Evolutionary conservation across 164 flowering plant species (phyloP).

Genomic region (Houttuynia cordata): DNA sequence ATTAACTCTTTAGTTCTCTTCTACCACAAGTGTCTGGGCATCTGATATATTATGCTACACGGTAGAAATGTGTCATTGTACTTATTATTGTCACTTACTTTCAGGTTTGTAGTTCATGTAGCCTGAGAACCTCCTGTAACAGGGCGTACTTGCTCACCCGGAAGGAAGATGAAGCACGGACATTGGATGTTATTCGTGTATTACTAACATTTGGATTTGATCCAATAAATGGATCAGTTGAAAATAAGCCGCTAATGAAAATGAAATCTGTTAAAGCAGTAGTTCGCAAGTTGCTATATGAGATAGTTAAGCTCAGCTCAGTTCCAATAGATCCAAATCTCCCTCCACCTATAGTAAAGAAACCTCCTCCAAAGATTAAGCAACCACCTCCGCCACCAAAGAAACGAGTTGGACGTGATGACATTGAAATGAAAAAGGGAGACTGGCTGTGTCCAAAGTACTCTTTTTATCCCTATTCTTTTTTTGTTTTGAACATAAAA

Average conservation of each 20-base stretch:
- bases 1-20: no score
- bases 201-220: conserved; percentile 79
- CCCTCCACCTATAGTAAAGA: conserved; percentile 77
- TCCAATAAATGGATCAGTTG: conserved; percentile 47
- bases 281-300: conserved; percentile 80
- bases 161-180: conserved; percentile 95
- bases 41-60: no score
- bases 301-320: conserved; percentile 81
- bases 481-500: background rate
- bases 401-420: conserved; percentile 90
- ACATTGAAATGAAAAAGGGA: conserved; percentile 97
- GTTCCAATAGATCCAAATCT: conserved; percentile 98
- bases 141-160: conserved; percentile 67
- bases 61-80: no score
- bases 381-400: conserved; percentile 94
- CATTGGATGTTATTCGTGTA: conserved; percentile 75
- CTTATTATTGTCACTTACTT: conserved; percentile 1
- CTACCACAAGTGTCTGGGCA: no score
- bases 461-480: background rate
- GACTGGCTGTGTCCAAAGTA: conserved; percentile 99
- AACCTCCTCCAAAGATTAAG: conserved; percentile 92
- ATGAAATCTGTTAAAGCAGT: conserved; percentile 66
- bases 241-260: conserved; percentile 57
- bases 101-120: conserved; percentile 99
- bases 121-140: conserved; percentile 78